Conservation (phyloP, 2,329 filamentous ascomycete genomes). For the Phialocephala subalpina region DNA sequence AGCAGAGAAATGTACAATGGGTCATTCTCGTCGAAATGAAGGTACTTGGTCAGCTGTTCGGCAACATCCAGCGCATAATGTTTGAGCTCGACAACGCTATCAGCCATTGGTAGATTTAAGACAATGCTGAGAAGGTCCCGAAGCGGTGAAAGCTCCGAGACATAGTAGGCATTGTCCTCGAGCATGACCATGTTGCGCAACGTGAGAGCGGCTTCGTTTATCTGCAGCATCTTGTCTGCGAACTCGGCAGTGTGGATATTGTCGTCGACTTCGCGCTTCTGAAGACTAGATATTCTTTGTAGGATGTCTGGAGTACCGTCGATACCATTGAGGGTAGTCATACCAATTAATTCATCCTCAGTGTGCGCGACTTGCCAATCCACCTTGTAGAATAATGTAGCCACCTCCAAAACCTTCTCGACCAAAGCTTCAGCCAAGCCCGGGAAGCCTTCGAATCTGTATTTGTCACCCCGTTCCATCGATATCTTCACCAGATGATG, state of each 20-base stretch:
- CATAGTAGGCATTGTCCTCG: constrained; percentile 84
- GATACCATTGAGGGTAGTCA: constrained; percentile 69
- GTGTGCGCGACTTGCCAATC: constrained; percentile 81
- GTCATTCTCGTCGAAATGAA: constrained; percentile 75
- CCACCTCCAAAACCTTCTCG: constrained; percentile 82
- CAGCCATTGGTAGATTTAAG: constrained; percentile 76
- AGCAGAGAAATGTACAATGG: constrained; percentile 82
- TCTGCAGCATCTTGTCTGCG: constrained; percentile 73
- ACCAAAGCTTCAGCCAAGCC: constrained; percentile 88
- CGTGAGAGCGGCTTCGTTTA: constrained; percentile 88
- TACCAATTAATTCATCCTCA: constrained; percentile 60
- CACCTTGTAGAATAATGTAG: constrained; percentile 81
- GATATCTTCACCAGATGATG: constrained; percentile 96
- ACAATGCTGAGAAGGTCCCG: constrained; percentile 86
- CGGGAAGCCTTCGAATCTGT: constrained; percentile 91
- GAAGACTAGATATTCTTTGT: constrained; percentile 72
- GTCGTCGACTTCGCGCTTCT: constrained; percentile 68
- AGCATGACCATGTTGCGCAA: constrained; percentile 97
- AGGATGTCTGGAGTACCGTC: constrained; percentile 76
- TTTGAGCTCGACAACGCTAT: constrained; percentile 82
- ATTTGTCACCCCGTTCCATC: constrained; percentile 93
- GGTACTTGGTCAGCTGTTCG: constrained; percentile 86
- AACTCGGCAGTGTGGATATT: constrained; percentile 76
- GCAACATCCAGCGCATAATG: constrained; percentile 92
- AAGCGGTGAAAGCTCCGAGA: constrained; percentile 77